Base-by-base conservation (phyloP, 371 early-diverging fungal species). In the Mortierella sp. region DNA sequence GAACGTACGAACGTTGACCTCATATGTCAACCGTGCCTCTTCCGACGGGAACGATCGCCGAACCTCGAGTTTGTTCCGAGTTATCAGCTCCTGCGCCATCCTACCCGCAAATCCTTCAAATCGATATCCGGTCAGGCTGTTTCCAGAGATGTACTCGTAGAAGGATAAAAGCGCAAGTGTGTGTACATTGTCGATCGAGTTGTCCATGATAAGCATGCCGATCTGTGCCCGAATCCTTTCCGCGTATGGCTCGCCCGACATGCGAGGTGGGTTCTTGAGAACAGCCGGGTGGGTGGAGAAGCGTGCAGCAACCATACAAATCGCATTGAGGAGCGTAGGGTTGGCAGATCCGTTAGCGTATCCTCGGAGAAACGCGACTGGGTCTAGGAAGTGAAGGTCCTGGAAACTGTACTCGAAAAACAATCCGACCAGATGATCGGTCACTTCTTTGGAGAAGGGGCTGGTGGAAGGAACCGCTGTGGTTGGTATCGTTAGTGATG, bases 1-100 rank as follows among this genome's bases (percentile, higher is more conserved):
- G 65, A 65, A 65, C 21, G 65, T 65, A 19, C 65, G 38, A 31
- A 65, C 38, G 24, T 65, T 65, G 38, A 65, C 65, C 65, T 65
- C 65, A 19, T 34, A 65, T 1, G 10, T 21, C 34, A 65, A 38
- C 19, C 65, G 65, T 5, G 65, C 34, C 5, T 65, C 24, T 34
- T 65, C 65, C 21, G 65, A 65, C 9, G 65, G 65, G 38, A 65
- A 65, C 2, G 38, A 65, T 19, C 21, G 65, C 21, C 65, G 21
- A 24, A 65, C 8, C 34, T 38, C 65, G 34, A 65, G 31, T 65
- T 65, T 65, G 38, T 34, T 65, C 34, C 65, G 65, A 31, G 65
- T 21, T 19, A 65, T 31, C 9, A 65, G 38, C 24, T 65, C 65
- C 65, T 65, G 65, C 24, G 42, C 65, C 65, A 65, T 65, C 65